A percentile compares a stretch with the other conserved stretches of the same genome.
These are phyloP conservation scores for Kodamaea arcana DNA, from an alignment of 1,139 yeast genomes.

Conservation along the genomic window DNA sequence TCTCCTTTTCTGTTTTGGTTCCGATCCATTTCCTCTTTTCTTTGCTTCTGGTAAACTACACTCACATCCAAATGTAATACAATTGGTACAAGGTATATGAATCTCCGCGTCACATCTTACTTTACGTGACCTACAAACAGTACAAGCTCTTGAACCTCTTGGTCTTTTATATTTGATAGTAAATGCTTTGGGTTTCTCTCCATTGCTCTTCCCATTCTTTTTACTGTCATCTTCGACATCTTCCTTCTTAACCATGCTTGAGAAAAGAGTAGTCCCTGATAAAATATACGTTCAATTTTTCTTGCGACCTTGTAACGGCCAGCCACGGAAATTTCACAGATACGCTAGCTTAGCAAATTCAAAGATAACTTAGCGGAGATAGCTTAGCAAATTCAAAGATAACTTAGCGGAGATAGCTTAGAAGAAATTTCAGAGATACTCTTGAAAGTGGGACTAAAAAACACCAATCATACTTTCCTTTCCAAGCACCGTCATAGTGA, in stretches of 20 bases:
- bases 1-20: conserved; percentile 22
- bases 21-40: conserved; percentile 35
- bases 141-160: conserved; percentile 51
- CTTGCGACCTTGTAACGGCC: not conserved
- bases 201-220: conserved; percentile 5
- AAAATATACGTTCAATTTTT: no score
- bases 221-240: conserved; percentile 3
- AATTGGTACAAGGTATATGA: conserved; percentile 74
- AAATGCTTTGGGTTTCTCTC: conserved; percentile 45
- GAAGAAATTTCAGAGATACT: no score
- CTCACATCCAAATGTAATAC: conserved; percentile 73
- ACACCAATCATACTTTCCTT: no score
- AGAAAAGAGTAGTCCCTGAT: no score
- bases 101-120: conserved; percentile 65
- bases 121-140: conserved; percentile 64
- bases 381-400: no score
- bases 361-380: no score
- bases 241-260: conserved; percentile 6
- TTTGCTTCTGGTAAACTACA: conserved; percentile 62
- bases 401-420: no score
- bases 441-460: no score
- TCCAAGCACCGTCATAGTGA: not conserved
- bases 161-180: conserved; percentile 50
- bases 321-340: not conserved
- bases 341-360: no score